These are phyloP conservation scores for Cercospora brassicicola DNA, from an alignment of 2,329 filamentous ascomycete species.

Conservation along the genomic window DNA sequence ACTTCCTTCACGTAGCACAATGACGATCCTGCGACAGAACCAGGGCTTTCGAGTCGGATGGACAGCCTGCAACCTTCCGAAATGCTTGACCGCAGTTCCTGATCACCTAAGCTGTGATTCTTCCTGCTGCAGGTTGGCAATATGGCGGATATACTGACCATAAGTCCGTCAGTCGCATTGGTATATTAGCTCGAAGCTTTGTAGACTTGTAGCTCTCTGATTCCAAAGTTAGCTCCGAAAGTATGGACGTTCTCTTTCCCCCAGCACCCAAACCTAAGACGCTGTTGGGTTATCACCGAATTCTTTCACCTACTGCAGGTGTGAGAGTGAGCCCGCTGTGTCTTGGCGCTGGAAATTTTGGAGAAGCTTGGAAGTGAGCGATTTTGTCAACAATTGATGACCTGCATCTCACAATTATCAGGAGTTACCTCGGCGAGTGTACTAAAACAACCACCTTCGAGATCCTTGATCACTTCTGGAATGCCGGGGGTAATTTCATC, in stretches of 20 bases:
- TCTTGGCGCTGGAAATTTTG: too few species aligned
- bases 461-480: too few species aligned
- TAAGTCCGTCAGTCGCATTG: neutral
- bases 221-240: too few species aligned
- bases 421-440: too few species aligned
- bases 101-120: neutral
- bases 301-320: too few species aligned
- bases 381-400: too few species aligned
- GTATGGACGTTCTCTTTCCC: neutral
- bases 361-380: too few species aligned
- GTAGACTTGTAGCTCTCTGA: neutral
- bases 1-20: neutral
- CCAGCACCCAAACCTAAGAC: slow-evolving; percentile 12
- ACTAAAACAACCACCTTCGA: too few species aligned
- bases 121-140: neutral
- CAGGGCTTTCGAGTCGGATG: neutral
- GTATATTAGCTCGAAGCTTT: neutral
- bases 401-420: too few species aligned
- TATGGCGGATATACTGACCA: neutral
- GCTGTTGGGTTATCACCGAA: too few species aligned
- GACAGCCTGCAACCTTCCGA: neutral
- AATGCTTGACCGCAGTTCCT: neutral
- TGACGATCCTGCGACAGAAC: neutral
- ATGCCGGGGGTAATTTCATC: too few species aligned
- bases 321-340: too few species aligned